Base-by-base conservation (phyloP, 2,329 filamentous ascomycete species). In the Colletotrichum zoysiae region DNA sequence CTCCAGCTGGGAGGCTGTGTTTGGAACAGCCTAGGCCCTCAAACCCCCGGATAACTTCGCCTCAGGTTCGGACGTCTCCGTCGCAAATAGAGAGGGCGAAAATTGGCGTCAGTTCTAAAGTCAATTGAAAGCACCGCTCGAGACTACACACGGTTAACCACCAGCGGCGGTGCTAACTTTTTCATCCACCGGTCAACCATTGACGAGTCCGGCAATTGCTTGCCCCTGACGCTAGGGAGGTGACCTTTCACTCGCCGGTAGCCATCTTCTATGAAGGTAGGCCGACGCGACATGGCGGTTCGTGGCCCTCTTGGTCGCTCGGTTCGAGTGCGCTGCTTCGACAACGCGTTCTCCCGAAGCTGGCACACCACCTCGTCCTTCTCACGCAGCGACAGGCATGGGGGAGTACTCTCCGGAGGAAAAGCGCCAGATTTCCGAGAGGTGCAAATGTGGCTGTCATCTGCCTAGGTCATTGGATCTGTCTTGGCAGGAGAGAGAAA, bases 11-110 rank as follows among this genome's bases (percentile, higher is more conserved):
- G n/a, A 46, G 38, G 38, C 51, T 2, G 69, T 5, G 33, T 69
- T 67, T 69, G 38, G 69, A 50, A 66, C 65, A 40, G 69, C 55
- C 69, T 60, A 71, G 69, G 46, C 65, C 69, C 56, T 59, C 58
- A 58, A 60, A 23, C 55, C 46, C 53, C 20, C 55, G 46, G 59
- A 48, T 35, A 26, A 35, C 65, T 64, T 64, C 55, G 65, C 53
- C 65, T 40, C 69, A 65, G 60, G 50, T 48, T 40, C 70, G 59
- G 70, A 48, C 46, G 38, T 65, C 60, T 60, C 65, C 65, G 65
- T 51, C 38, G 46, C 38, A 48, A 62, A 62, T 42, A n/a, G 60
- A 53, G 46, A 62, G 7, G 18, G 38, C 23, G 35, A 55, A 60
- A 8, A 42, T 40, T 56, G 59, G 53, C 53, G 44, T 14, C 46